Conservation (phyloP, 192 early-diverging fungal species). For the Allomyces macrogynus region DNA sequence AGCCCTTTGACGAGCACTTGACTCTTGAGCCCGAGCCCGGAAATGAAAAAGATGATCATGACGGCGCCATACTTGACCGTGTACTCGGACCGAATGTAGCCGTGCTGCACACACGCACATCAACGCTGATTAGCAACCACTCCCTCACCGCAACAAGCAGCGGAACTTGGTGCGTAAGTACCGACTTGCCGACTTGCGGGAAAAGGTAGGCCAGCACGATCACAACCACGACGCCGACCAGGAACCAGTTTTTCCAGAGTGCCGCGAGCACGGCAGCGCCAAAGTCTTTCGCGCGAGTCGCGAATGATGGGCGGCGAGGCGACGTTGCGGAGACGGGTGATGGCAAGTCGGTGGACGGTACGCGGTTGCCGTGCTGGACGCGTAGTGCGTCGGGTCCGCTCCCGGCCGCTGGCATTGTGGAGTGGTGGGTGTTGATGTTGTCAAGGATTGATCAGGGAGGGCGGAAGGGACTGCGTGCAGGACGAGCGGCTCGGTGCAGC, state of each 20-base stretch:
- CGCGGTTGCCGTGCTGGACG: too few relatives aligned
- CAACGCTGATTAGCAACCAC: background rate
- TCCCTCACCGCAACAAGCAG: background rate
- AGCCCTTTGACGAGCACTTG: conserved; percentile 26
- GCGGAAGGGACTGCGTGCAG: too few relatives aligned
- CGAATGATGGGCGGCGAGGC: too few relatives aligned
- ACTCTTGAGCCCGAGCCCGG: conserved; percentile 38
- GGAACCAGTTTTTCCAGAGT: conserved; percentile 31
- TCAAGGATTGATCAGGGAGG: too few relatives aligned
- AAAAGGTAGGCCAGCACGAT: conserved; percentile 41
- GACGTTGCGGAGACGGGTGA: too few relatives aligned
- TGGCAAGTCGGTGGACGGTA: too few relatives aligned
- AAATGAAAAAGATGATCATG: conserved; percentile 38
- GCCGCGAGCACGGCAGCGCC: background rate
- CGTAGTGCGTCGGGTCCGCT: too few relatives aligned
- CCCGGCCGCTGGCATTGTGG: too few relatives aligned
- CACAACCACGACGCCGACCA: conserved; percentile 34
- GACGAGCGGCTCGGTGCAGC: too few relatives aligned
- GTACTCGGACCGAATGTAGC: conserved; percentile 31
- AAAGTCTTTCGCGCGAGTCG: too few relatives aligned
- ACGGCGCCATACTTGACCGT: conserved; percentile 45
- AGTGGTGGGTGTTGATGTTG: too few relatives aligned
- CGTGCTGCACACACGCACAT: conserved; percentile 1
- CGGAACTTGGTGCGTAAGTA: background rate
- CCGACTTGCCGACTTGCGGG: conserved; percentile 33